These are phyloP conservation scores for Saturnispora ahearnii DNA, from an alignment of 805 yeast species.

Conservation along the genomic window DNA sequence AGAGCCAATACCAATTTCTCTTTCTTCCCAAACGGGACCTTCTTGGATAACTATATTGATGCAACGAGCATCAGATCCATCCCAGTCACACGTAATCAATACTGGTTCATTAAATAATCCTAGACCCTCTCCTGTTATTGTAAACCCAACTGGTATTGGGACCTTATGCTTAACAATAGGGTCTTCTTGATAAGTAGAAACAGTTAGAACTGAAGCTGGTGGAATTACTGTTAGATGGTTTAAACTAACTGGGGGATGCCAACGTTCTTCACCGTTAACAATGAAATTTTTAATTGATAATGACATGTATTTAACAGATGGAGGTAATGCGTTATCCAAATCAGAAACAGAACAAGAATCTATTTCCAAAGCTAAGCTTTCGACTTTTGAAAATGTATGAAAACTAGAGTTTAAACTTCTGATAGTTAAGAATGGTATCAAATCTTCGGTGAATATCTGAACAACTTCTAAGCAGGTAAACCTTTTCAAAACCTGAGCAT, in stretches of 20 bases:
- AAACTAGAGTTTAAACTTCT: background rate
- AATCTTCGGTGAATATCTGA: background rate
- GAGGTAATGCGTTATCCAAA: background rate
- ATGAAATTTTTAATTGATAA: background rate
- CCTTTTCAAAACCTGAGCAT: background rate
- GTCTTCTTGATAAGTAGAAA: background rate
- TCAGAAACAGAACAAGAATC: background rate
- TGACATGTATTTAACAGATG: conserved; percentile 4
- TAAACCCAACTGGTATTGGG: background rate
- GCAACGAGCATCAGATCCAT: background rate
- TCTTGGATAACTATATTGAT: background rate
- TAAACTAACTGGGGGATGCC: background rate
- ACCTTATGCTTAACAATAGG: background rate
- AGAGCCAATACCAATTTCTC: background rate
- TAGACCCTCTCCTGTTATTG: background rate
- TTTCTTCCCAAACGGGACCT: background rate
- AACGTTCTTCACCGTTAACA: background rate
- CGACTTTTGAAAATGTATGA: background rate
- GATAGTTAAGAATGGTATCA: background rate
- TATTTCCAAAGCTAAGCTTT: background rate
- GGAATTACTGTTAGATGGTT: conserved; percentile 2
- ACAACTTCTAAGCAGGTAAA: background rate
- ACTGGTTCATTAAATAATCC: background rate
- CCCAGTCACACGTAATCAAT: background rate
- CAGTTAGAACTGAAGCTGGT: background rate